A percentile compares a stretch with the other conserved stretches of the same genome.
Evolutionary conservation across 148 eudicot species (phyloP).

Genomic region (Silene latifolia): DNA sequence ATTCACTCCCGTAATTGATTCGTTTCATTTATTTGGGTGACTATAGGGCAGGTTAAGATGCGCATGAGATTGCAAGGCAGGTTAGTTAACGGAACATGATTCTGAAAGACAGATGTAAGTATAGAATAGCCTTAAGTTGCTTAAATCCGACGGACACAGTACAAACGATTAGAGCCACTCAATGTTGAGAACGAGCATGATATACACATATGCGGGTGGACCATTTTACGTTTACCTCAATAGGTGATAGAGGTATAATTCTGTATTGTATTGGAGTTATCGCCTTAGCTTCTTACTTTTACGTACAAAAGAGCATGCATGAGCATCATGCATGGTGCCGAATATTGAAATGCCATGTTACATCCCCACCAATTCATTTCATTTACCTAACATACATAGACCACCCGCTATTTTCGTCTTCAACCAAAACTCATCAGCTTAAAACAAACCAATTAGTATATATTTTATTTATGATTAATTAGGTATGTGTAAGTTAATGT

Average conservation of each 20-base stretch:
- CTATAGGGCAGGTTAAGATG: too few relatives aligned
- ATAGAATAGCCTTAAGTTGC: not conserved
- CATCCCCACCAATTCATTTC: not conserved
- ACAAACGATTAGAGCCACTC: constrained; percentile 1
- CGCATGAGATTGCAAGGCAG: too few relatives aligned
- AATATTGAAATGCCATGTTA: not conserved
- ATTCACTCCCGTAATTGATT: too few relatives aligned
- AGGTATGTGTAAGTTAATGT: too few relatives aligned
- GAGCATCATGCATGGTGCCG: not conserved
- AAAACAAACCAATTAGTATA: too few relatives aligned
- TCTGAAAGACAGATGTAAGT: too few relatives aligned
- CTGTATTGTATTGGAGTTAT: constrained; percentile 16
- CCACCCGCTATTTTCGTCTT: not conserved
- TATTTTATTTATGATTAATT: too few relatives aligned
- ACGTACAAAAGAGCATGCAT: constrained; percentile 1
- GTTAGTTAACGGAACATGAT: too few relatives aligned
- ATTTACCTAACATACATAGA: not conserved
- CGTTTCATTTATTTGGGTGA: too few relatives aligned
- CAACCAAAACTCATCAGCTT: not conserved
- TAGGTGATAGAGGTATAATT: constrained; percentile 13
- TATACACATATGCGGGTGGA: not conserved
- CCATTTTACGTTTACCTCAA: constrained; percentile 18
- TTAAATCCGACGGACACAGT: not conserved
- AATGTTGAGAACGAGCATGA: not conserved
- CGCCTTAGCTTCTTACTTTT: constrained; percentile 11